Evolutionary conservation across 2,329 filamentous ascomycete species (phyloP), one percentile per base, ranked within the genome.

Genomic region (Helotiales sp.): DNA sequence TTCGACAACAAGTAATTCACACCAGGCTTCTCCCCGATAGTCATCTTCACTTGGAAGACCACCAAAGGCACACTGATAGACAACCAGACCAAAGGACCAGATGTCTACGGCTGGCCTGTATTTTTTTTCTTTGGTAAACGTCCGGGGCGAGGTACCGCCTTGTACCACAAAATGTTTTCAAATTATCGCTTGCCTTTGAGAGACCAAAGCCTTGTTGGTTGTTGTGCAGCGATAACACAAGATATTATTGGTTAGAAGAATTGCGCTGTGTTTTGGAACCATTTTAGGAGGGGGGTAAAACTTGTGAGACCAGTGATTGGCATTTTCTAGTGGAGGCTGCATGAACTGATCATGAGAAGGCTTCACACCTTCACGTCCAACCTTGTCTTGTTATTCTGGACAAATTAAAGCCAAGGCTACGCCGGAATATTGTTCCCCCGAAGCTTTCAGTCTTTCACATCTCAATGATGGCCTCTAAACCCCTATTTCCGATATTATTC

Each of bases 141-240:
- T 98, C 93, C 0, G 93, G 93, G 0, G 93, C 93, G 1, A 92
- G 92, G 70, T 98, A 98, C 75, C 97, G 93, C 74, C 96, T 93
- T 48, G 90, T 95, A 29, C 93, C 93, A 72, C 93, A 98, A 13
- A 93, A 85, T 1, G 93, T 97, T 58, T 93, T 86, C 62, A 95
- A 90, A 52, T 90, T 90, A 60, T 90, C 87, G 19, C 90, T 84
- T 36, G 97, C 89, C 34, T 97, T 93, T 9, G 66, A 58, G 22
- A 62, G 57, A n/a, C 66, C 65, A 52, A 70, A 70, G 55, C 61
- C 61, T 40, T 47, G 19, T 3, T 61, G 29, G 17, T 58, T 52
- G 15, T 61, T 54, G 25, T 53, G 51, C 54, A 98, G 82, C 15
- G 96, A n/a, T n/a, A n/a, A n/a, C n/a, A n/a, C n/a, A n/a, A n/a